phyloP scores from a whole-genome alignment of 2,329 filamentous ascomycete genomes.

The Xylaria sp. region DNA sequence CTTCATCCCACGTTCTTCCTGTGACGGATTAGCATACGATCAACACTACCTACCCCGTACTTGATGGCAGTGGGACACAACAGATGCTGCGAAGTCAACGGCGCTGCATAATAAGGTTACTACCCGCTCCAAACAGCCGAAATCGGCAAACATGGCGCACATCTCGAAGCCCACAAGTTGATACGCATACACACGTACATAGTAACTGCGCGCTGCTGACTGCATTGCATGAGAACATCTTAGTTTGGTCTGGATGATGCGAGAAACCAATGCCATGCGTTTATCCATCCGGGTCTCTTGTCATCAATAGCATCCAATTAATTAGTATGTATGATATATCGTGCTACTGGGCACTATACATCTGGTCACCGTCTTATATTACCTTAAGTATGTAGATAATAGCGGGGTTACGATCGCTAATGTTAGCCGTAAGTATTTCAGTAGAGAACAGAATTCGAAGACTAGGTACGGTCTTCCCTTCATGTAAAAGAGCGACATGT shows the following conservation, averaged over 20 bases:
- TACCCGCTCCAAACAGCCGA: slow-evolving; percentile 14
- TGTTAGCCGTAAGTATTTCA: slow-evolving; percentile 17
- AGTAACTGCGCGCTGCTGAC: slow-evolving; percentile 14
- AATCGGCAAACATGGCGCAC: slow-evolving; percentile 18
- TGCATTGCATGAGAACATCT: slow-evolving; percentile 17
- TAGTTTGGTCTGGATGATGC: slow-evolving; percentile 8
- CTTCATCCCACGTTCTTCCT: slow-evolving; percentile 2
- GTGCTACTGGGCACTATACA: no score
- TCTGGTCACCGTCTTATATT: no score
- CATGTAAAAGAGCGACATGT: no score
- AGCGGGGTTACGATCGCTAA: no score
- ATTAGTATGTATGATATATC: no score
- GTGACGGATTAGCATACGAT: background rate
- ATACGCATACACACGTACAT: slow-evolving; percentile 1
- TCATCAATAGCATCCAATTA: no score
- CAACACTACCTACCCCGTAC: slow-evolving; percentile 1
- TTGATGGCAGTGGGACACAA: background rate
- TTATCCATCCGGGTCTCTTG: slow-evolving; percentile 2
- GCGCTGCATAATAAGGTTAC: slow-evolving; percentile 9
- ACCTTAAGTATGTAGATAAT: background rate
- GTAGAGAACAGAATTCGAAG: no score
- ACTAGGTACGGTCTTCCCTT: no score
- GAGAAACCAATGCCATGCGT: slow-evolving; percentile 5
- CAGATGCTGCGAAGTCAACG: slow-evolving; percentile 13
- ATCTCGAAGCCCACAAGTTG: slow-evolving; percentile 9